phyloP scores from a whole-genome alignment of 306 rosid genomes.

The Dryas drummondii region DNA sequence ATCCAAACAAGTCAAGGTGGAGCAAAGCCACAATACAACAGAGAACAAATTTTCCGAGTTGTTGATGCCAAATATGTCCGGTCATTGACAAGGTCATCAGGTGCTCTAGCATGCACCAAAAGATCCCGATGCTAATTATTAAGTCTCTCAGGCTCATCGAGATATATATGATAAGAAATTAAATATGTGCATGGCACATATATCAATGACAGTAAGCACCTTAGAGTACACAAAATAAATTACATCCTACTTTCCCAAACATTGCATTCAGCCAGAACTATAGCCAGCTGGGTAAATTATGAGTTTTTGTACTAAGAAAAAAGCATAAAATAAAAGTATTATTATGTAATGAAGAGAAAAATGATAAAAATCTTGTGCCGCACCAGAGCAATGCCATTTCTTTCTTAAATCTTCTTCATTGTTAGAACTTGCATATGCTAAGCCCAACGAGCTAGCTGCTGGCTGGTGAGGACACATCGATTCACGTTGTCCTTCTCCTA shows the following conservation, averaged over 20 bases:
- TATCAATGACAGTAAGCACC: too few relatives aligned
- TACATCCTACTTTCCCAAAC: neutral
- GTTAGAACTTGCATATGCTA: conserved; percentile 83
- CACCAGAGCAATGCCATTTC: too few relatives aligned
- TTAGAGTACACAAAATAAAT: too few relatives aligned
- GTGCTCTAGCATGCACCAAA: conserved; percentile 26
- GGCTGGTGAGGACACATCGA: too few relatives aligned
- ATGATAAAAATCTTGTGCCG: too few relatives aligned
- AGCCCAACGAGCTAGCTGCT: conserved; percentile 54
- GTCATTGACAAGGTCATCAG: conserved; percentile 18
- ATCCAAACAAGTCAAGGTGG: neutral
- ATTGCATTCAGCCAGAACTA: neutral
- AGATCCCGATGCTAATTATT: conserved; percentile 1
- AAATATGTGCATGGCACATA: neutral
- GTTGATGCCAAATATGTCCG: conserved; percentile 17
- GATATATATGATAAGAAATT: too few relatives aligned
- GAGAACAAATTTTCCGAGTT: conserved; percentile 13
- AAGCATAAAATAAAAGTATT: too few relatives aligned
- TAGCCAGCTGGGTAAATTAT: too few relatives aligned
- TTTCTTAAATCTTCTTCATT: conserved; percentile 59
- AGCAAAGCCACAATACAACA: conserved; percentile 8
- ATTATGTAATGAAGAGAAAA: too few relatives aligned
- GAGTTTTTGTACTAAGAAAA: too few relatives aligned
- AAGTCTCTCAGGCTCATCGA: too few relatives aligned
- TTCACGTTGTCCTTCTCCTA: conserved; percentile 37